Percentiles rank a stretch among this genome's conserved stretches.
phyloP scores from a whole-genome alignment of 345 rosid genomes.

The Citropsis articulata region DNA sequence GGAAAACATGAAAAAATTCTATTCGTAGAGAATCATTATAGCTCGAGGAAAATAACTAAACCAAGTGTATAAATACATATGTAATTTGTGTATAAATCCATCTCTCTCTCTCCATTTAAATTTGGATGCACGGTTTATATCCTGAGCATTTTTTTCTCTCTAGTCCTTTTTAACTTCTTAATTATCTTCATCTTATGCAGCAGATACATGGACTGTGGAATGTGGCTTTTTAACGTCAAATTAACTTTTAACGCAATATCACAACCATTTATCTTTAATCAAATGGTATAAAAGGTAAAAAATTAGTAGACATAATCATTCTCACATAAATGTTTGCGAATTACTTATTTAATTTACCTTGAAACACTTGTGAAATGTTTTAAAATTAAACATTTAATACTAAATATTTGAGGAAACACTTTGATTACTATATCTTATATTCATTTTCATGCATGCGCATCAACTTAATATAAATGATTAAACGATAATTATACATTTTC shows the following conservation, averaged over 20 bases:
- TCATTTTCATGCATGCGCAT: too few relatives aligned
- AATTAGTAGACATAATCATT: neutral
- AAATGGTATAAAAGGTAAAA: neutral
- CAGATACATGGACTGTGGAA: neutral
- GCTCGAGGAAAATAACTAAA: neutral
- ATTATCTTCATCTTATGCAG: too few relatives aligned
- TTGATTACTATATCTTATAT: too few relatives aligned
- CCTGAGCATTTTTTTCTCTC: neutral
- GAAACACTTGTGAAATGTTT: too few relatives aligned
- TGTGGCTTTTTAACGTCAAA: neutral
- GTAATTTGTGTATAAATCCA: neutral
- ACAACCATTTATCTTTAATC: neutral
- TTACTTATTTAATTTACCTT: too few relatives aligned
- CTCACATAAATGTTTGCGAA: too few relatives aligned
- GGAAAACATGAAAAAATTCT: neutral
- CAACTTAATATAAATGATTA: too few relatives aligned
- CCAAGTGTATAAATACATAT: neutral
- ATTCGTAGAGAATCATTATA: neutral
- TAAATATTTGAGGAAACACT: too few relatives aligned
- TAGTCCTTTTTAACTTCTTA: neutral
- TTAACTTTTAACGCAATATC: neutral
- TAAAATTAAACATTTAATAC: too few relatives aligned
- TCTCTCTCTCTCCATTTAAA: neutral
- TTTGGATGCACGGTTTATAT: neutral
- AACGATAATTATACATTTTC: too few relatives aligned